A percentile compares a stretch with the other conserved stretches of the same genome.
phyloP scores from a whole-genome alignment of 768 basidiomycete species.

The Boletus tylopilopsis region DNA sequence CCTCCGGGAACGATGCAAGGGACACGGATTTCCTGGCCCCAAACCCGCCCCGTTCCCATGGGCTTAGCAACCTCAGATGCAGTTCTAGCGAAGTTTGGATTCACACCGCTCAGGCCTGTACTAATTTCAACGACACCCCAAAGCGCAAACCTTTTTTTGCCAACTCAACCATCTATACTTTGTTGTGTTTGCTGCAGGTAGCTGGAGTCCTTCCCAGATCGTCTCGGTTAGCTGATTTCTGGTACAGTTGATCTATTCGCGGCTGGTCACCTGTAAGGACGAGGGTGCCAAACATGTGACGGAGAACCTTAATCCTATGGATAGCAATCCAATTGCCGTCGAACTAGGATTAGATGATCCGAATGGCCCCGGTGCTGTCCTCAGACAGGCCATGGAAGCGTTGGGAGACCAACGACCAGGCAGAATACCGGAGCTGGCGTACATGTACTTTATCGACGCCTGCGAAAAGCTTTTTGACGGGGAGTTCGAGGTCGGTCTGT shows the following conservation, averaged over 20 bases:
- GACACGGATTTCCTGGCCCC: slow-evolving; percentile 31
- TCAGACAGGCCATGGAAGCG: slow-evolving; percentile 62
- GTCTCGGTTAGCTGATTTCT: slow-evolving; percentile 4
- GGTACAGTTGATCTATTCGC: slow-evolving; percentile 79
- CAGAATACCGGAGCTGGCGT: slow-evolving; percentile 64
- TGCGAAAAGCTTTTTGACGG: slow-evolving; percentile 93
- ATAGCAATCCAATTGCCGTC: slow-evolving; percentile 78
- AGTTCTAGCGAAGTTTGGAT: slow-evolving; percentile 56
- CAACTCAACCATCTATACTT: slow-evolving; percentile 90
- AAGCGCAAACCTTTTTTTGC: slow-evolving; percentile 72
- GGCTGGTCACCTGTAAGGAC: slow-evolving; percentile 81
- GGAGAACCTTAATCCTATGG: slow-evolving; percentile 59
- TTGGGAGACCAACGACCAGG: slow-evolving; percentile 47
- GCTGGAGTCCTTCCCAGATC: slow-evolving; percentile 1
- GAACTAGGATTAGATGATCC: slow-evolving; percentile 85
- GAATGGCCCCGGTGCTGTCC: slow-evolving; percentile 63
- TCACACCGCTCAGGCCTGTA: slow-evolving; percentile 31
- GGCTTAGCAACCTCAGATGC: neutral
- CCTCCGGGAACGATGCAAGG: slow-evolving; percentile 27
- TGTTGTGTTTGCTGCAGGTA: slow-evolving; percentile 87
- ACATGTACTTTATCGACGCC: slow-evolving; percentile 83
- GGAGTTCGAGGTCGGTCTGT: slow-evolving; percentile 87
- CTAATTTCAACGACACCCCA: slow-evolving; percentile 25
- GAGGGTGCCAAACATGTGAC: slow-evolving; percentile 69
- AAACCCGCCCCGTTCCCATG: slow-evolving; percentile 7